phyloP scores from a whole-genome alignment of 2,329 filamentous ascomycete species.

The Penicillium crustosum region DNA sequence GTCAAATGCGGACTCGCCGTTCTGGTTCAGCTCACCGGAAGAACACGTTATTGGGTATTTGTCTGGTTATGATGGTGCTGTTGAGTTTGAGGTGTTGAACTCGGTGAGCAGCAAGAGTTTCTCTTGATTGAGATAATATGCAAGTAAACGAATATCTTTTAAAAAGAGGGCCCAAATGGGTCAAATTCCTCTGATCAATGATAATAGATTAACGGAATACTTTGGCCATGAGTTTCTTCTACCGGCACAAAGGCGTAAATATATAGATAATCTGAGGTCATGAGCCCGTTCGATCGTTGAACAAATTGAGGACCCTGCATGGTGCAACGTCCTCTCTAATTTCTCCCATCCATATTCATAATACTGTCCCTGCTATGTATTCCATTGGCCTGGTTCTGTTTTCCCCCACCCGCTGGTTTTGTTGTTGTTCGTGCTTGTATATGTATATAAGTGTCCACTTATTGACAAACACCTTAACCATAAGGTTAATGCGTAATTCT shows the following conservation, averaged over 20 bases:
- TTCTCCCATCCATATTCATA: too few species aligned
- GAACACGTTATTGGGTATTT: slow-evolving; percentile 38
- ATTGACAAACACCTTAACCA: too few species aligned
- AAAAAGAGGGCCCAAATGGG: not conserved
- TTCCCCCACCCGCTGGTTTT: too few species aligned
- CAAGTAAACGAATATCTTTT: too few species aligned
- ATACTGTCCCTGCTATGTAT: too few species aligned
- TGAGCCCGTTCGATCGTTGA: not conserved
- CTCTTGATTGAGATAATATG: not conserved
- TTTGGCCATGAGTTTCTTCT: not conserved
- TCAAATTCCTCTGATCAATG: not conserved
- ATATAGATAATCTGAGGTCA: not conserved
- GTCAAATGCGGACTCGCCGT: slow-evolving; percentile 24
- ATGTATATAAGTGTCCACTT: too few species aligned
- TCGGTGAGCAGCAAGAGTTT: slow-evolving; percentile 25
- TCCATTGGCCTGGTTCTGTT: too few species aligned
- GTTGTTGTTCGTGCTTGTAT: too few species aligned
- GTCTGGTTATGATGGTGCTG: slow-evolving; percentile 19
- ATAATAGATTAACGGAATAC: not conserved
- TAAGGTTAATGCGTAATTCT: too few species aligned
- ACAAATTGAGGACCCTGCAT: not conserved
- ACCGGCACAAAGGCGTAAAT: not conserved
- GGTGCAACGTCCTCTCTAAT: not conserved
- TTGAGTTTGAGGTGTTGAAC: slow-evolving; percentile 32
- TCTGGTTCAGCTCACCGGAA: slow-evolving; percentile 40